Evolutionary conservation across 768 basidiomycete genomes (phyloP).

Genomic region (Daedaleopsis sinensis): DNA sequence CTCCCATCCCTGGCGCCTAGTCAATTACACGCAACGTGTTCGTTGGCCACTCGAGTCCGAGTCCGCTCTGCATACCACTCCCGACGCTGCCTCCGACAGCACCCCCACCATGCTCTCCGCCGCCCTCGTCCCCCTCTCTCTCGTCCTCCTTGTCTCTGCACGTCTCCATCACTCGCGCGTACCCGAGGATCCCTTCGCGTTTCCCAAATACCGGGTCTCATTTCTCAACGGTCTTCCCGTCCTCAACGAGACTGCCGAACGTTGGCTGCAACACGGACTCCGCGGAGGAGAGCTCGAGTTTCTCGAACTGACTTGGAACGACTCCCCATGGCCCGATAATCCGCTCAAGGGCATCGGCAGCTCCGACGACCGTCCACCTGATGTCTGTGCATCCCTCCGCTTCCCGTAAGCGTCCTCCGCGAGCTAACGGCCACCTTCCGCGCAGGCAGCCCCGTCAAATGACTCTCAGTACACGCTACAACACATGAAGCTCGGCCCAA

Average conservation of each 20-base stretch:
- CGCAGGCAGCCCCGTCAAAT: conserved; percentile 25
- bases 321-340: conserved; percentile 42
- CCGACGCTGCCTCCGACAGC: conserved; percentile 2
- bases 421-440: conserved; percentile 21
- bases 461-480: conserved; percentile 58
- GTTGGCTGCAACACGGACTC: conserved; percentile 75
- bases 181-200: conserved; percentile 80
- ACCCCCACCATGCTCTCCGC: conserved; percentile 26
- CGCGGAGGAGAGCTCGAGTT: conserved; percentile 79
- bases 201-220: conserved; percentile 78
- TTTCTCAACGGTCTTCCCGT: conserved; percentile 83
- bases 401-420: neutral
- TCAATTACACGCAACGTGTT: conserved; percentile 17
- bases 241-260: conserved; percentile 68
- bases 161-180: conserved; percentile 59
- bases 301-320: conserved; percentile 63
- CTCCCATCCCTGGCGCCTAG: conserved; percentile 13
- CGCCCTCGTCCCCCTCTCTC: conserved; percentile 38
- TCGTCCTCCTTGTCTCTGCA: conserved; percentile 26
- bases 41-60: neutral
- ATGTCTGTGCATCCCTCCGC: conserved; percentile 36
- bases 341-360: conserved; percentile 63
- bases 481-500: conserved; percentile 72
- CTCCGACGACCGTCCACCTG: conserved; percentile 39
- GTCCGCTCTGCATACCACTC: neutral